These are phyloP conservation scores for Phoma sp. DNA, from an alignment of 2,329 filamentous ascomycete genomes.

Conservation along the genomic window DNA sequence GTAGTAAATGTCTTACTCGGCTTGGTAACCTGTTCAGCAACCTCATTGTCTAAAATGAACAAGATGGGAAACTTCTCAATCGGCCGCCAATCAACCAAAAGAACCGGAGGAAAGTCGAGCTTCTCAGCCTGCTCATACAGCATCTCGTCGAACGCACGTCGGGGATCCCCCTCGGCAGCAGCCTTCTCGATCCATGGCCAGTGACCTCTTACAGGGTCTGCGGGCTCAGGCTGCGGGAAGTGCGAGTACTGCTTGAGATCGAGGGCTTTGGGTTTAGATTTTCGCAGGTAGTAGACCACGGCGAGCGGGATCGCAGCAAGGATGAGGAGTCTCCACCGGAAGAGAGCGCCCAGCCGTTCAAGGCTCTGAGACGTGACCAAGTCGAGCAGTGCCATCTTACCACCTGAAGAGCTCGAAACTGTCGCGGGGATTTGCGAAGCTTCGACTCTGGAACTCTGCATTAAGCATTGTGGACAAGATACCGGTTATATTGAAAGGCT, in stretches of 20 bases:
- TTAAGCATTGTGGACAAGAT: neutral
- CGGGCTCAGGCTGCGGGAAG: conserved; percentile 26
- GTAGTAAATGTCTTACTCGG: conserved; percentile 19
- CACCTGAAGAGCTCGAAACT: neutral
- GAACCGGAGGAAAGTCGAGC: conserved; percentile 24
- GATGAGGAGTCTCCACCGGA: neutral
- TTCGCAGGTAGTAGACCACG: neutral
- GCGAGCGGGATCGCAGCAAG: neutral
- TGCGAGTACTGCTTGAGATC: conserved; percentile 24
- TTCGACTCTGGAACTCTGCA: neutral
- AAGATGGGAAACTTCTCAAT: conserved; percentile 24
- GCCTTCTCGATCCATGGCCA: conserved; percentile 29
- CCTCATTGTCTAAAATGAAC: conserved; percentile 25
- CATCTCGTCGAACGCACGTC: conserved; percentile 27
- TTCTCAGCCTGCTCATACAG: conserved; percentile 26
- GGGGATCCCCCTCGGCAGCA: conserved; percentile 22
- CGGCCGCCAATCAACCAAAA: conserved; percentile 26
- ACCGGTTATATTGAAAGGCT: neutral
- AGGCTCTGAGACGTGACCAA: neutral
- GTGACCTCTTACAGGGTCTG: conserved; percentile 24
- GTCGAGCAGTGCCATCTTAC: neutral
- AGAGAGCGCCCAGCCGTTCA: neutral
- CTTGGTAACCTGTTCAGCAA: conserved; percentile 28
- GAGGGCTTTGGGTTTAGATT: neutral
- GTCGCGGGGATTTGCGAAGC: neutral